Base-by-base conservation (phyloP, 495 filamentous ascomycete genomes). In the Penicillium simplicissimum region DNA sequence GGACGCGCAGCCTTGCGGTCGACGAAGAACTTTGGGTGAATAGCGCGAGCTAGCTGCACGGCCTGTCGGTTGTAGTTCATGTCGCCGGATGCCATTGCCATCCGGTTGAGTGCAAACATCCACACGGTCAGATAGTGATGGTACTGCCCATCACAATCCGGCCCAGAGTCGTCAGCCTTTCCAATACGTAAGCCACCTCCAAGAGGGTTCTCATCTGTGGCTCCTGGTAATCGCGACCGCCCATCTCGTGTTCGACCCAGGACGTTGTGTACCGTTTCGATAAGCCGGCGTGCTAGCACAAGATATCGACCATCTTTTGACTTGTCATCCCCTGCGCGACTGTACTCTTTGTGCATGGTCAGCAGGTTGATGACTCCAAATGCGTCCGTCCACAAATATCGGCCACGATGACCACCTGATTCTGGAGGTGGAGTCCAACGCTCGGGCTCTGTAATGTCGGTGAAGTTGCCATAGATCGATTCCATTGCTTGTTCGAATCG, bases 381-480 rank as follows among this genome's bases (percentile, higher is more conserved):
- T 1, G 86, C 86, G 60, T 89, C 87, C 0, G 84, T 88, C 87
- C 86, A 88, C 34, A 89, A 78, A 66, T 89, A 89, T 19, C 87
- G 79, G 36, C 87, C 87, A n/a, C 71, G 77, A 61, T 88, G 85
- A 10, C 85, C 87, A n/a, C 83, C 86, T 0, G 84, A 82, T 35
- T 74, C 76, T 0, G 75, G 78, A 1, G 81, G 80, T 9, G 81
- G 79, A 8, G 60, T 75, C 82, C 82, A 76, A 57, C 63, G 58
- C 17, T 58, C 51, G 3, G 76, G 74, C 7, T 72, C 57, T 54
- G 59, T 38, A 59, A 78, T 74, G 36, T 59, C 51, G 59, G 60
- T 59, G 60, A 79, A 68, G 36, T 61, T 67, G 25, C 77, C 77
- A 51, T 81, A 81, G 25, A 81, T 25, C 8, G 77, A 71, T 63